Evolutionary conservation across 2,329 filamentous ascomycete genomes (phyloP), one percentile per base, ranked within the genome.

Genomic region (Neurospora sp.): DNA sequence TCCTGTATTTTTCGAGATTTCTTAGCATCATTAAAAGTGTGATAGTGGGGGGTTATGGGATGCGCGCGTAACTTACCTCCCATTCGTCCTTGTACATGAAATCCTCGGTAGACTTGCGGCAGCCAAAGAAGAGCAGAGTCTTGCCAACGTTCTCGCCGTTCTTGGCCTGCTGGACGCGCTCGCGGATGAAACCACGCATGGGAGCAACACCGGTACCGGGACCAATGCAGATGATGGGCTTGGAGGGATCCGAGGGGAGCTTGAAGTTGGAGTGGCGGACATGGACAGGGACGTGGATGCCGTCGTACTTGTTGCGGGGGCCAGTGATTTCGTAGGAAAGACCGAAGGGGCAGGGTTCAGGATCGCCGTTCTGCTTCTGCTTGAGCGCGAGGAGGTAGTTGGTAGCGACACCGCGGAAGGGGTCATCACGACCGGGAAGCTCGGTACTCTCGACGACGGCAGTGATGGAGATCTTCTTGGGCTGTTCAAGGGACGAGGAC

Each of bases 181-280:
- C 96, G 79, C 98, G 96, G 10, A 99, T 86, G 79, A 99, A 99
- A 6, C 87, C 96, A 74, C 96, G 90, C 89, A 99, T 97, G 19
- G 96, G 96, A 36, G 96, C 96, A 69, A 97, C 93, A 84, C 96
- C 96, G 68, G 96, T 98, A 78, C 96, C 96, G 12, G 96, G 96
- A 33, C 96, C 96, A 75, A 98, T 89, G 89, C 97, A 94, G 80
- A 99, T 97, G 76, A 99, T 85, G 38, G 96, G 96, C 82, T 96
- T 97, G 67, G 91, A 88, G 4, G 96, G 93, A 77, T 99, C 94
- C 17, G 96, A 97, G 8, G 96, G 96, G 38, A 99, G 88, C 84
- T 98, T 98, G 88, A 99, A 99, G 84, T 98, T 99, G 74, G 96
- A 98, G 83, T 97, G 95, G 74, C 96, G 92, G 71, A 99, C 89